phyloP scores from a whole-genome alignment of 1,284 basidiomycete species.

The Rhodotorula sp. region DNA sequence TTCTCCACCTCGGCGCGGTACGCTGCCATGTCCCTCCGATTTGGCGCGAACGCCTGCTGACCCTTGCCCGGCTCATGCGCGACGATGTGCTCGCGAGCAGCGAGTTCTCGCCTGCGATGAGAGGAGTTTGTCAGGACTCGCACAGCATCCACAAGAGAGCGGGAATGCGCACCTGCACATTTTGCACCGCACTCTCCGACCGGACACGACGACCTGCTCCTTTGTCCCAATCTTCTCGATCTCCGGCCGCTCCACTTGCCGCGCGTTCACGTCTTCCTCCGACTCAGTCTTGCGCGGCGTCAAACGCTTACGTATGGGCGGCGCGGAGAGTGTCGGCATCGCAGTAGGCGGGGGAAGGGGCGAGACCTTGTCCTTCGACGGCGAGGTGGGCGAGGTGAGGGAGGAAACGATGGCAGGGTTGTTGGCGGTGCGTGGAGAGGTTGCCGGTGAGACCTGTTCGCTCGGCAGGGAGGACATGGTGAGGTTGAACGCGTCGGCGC shows the following conservation, averaged over 20 bases:
- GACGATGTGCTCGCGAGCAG: constrained; percentile 85
- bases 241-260: constrained; percentile 15
- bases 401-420: background rate
- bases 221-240: constrained; percentile 40
- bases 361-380: background rate
- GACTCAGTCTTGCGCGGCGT: constrained; percentile 28
- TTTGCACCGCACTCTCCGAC: constrained; percentile 73
- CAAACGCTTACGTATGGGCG: constrained; percentile 38
- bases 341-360: background rate
- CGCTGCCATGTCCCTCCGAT: constrained; percentile 46
- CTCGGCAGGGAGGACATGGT: constrained; percentile 37
- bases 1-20: constrained; percentile 43
- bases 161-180: constrained; percentile 76
- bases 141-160: background rate
- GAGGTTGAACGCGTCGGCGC: constrained; percentile 29
- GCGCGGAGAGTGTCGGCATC: background rate
- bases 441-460: constrained; percentile 24
- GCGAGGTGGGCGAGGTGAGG: constrained; percentile 7
- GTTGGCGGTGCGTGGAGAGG: background rate
- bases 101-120: constrained; percentile 70
- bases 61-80: constrained; percentile 70
- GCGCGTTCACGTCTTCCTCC: constrained; percentile 20
- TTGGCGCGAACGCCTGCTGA: constrained; percentile 48
- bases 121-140: background rate
- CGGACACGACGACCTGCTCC: constrained; percentile 34